Percentiles rank a stretch among this genome's conserved stretches.
Conservation (phyloP, 345 rosid genomes). For the Gossypium raimondii region DNA sequence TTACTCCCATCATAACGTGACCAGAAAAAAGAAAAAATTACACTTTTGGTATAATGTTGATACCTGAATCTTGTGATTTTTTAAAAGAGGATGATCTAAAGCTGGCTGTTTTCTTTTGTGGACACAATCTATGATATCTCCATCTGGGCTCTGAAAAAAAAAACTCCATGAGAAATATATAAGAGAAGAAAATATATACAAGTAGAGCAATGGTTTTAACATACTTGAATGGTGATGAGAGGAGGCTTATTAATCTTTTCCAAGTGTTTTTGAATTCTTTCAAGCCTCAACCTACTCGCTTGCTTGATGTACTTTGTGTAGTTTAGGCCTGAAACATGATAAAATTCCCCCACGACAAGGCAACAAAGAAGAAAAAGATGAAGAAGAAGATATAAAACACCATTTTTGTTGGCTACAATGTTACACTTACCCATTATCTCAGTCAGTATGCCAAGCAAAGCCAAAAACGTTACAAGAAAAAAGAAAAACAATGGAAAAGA, state of each 20-base stretch:
- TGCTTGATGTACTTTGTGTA: conserved; percentile 42
- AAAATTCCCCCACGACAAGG: conserved; percentile 21
- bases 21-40: too few species aligned
- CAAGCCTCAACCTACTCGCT: conserved; percentile 72
- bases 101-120: conserved; percentile 82
- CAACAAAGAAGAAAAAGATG: conserved; percentile 24
- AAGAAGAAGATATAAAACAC: neutral
- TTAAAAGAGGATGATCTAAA: conserved; percentile 88
- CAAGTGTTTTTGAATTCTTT: conserved; percentile 75
- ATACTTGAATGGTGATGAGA: conserved; percentile 73
- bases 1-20: neutral
- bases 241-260: conserved; percentile 80
- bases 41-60: neutral
- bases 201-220: neutral
- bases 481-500: conserved; percentile 15
- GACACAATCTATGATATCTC: conserved; percentile 89
- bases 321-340: conserved; percentile 37
- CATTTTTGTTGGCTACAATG: neutral
- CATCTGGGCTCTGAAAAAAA: conserved; percentile 63
- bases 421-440: conserved; percentile 21
- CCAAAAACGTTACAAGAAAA: conserved; percentile 26
- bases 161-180: neutral
- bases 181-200: too few species aligned
- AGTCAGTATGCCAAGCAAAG: conserved; percentile 29
- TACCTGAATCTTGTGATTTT: conserved; percentile 97